A percentile compares a stretch with the other conserved stretches of the same genome.
Conservation (phyloP, 306 rosid genomes). For the apple (Malus domestica) region ASM211411v1 NC_041799.1:33754501-33755000, state of each 20-base stretch:
- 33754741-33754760: too few species aligned
- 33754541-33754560: slow-evolving; percentile 42
- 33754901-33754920: neutral
- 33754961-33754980: neutral
- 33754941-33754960: neutral
- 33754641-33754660: slow-evolving; percentile 52
- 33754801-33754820: slow-evolving; percentile 33
- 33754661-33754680: slow-evolving; percentile 41
- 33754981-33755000: neutral
- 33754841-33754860: slow-evolving; percentile 30
- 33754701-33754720: neutral
- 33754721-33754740: neutral
- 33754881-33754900: neutral
- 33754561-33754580: slow-evolving; percentile 25
- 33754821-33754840: slow-evolving; percentile 33
- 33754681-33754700: neutral
- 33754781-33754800: slow-evolving; percentile 70
- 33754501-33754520: slow-evolving; percentile 27
- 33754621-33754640: slow-evolving; percentile 13
- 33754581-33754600: slow-evolving; percentile 51
- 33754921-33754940: neutral
- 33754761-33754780: slow-evolving; percentile 41
- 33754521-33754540: slow-evolving; percentile 62
- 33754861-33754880: slow-evolving; percentile 36
- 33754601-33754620: slow-evolving; percentile 52